Conservation (phyloP, 2,329 filamentous ascomycete genomes). For the Scedosporium boydii region DNA sequence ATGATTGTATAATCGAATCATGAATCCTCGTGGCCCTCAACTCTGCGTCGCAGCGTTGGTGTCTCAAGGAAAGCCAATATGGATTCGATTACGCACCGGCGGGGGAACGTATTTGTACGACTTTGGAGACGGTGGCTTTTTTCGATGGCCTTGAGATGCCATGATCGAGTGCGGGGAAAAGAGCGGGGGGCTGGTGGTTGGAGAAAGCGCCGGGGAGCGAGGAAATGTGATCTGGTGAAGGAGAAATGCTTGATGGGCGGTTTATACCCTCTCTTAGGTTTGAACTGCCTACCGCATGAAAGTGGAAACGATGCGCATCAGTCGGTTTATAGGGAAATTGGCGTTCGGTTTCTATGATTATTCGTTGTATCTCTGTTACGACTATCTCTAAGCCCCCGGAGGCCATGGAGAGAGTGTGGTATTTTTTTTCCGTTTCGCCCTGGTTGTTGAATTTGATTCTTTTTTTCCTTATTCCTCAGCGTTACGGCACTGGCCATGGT, state of each 20-base stretch:
- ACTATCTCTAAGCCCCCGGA: neutral
- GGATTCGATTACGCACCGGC: neutral
- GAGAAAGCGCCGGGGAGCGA: neutral
- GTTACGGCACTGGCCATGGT: neutral
- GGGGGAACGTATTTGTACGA: neutral
- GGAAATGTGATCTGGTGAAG: neutral
- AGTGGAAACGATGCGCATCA: neutral
- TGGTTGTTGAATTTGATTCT: neutral
- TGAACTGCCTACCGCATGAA: neutral
- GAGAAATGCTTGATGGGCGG: neutral
- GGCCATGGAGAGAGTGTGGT: neutral
- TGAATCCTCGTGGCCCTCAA: neutral
- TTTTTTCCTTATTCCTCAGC: neutral
- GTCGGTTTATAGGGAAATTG: neutral
- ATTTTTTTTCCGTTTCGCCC: neutral
- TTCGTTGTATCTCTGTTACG: conserved; percentile 1
- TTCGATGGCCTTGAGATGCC: too few species aligned
- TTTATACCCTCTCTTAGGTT: neutral
- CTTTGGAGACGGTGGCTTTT: neutral
- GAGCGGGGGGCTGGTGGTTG: neutral
- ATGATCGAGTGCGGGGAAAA: neutral
- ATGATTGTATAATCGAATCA: conserved; percentile 70
- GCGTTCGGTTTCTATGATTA: neutral
- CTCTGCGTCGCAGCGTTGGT: too few species aligned
- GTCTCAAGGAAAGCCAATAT: too few species aligned